Base-by-base conservation (phyloP, 2,329 filamentous ascomycete genomes). In the Ophiostoma pallidulum region DNA sequence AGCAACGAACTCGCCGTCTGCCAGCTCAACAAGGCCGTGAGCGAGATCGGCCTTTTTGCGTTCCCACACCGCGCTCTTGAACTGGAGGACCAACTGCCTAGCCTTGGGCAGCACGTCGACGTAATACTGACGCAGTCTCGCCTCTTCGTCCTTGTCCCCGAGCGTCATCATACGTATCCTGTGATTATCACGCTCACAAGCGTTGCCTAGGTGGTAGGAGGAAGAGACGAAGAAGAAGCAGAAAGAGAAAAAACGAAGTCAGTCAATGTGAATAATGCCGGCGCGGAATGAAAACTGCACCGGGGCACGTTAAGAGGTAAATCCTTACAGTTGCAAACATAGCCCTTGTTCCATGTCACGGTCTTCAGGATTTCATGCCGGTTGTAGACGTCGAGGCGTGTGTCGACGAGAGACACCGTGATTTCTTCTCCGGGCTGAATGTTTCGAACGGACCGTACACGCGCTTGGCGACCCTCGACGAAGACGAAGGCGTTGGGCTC, bases 381-480 rank as follows among this genome's bases (percentile, higher is more conserved):
- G 8, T 45, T 38, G 8, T 56, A 37, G 0, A 62, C 54, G 20
- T 57, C 56, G 18, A 58, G 43, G 4, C 52, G 56, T 4, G 57
- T 52, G 32, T 60, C 59, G 5, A 55, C 46, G 43, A 66, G 65
- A 39, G 55, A 59, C 8, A 65, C 56, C 9, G 60, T 64, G 26
- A 68, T 56, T 49, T 68, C 65, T 9, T 62, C 59, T 10, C 62
- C 62, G 0, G 60, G 56, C 1, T 46, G n/a, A 35, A 68, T 61
- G 10, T 52, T 48, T 24, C 46, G 57, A 8, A 62, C 47, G 8
- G 64, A 61, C 1, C 62, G 57, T 12, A 66, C 55, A 2, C 58
- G 55, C 1, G 64, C 48, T 44, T 64, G 47, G 22, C 47, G 49
- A 13, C 62, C 61, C 39, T 66, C 59, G 18, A 63, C 60, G 41